Evolutionary conservation across 768 basidiomycete genomes (phyloP).

Genomic region (Boletus coccyginus): DNA sequence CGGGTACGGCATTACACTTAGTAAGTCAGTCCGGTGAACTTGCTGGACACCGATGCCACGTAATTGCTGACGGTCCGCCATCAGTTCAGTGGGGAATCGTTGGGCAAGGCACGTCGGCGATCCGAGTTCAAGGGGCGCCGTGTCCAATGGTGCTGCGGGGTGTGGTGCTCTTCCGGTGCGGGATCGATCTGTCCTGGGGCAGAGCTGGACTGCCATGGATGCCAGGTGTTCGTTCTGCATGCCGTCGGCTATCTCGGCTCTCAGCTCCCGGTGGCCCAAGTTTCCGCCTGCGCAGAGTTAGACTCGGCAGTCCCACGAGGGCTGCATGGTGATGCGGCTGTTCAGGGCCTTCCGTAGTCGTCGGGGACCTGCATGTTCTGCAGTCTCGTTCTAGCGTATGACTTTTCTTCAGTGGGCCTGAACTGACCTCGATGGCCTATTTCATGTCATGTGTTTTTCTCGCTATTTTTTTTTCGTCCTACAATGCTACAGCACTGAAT

Average conservation of each 20-base stretch:
- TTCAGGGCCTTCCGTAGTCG: constrained; percentile 14
- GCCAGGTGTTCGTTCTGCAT: not conserved
- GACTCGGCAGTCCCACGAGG: constrained; percentile 6
- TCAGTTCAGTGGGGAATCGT: not conserved
- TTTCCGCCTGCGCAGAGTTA: not conserved
- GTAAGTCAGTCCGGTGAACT: constrained; percentile 20
- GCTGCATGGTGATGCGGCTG: constrained; percentile 3
- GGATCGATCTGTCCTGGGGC: not conserved
- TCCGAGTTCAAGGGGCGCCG: not conserved
- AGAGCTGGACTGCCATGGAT: not conserved
- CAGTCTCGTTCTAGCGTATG: not conserved
- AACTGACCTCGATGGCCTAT: not conserved
- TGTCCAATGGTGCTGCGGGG: not conserved
- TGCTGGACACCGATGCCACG: constrained; percentile 12
- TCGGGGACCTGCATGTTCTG: constrained; percentile 7
- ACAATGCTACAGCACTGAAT: too few species aligned
- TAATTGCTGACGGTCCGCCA: not conserved
- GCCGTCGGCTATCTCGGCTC: constrained; percentile 8
- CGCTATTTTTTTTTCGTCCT: not conserved
- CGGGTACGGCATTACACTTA: constrained; percentile 1
- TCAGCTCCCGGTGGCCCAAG: constrained; percentile 2
- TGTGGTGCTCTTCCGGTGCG: too few species aligned
- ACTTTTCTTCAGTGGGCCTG: not conserved
- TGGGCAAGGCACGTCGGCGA: not conserved
- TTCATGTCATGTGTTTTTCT: not conserved